These are phyloP conservation scores for Isochrysis galbana DNA, from an alignment of 78 protist genomes.

Conservation along the genomic window DNA sequence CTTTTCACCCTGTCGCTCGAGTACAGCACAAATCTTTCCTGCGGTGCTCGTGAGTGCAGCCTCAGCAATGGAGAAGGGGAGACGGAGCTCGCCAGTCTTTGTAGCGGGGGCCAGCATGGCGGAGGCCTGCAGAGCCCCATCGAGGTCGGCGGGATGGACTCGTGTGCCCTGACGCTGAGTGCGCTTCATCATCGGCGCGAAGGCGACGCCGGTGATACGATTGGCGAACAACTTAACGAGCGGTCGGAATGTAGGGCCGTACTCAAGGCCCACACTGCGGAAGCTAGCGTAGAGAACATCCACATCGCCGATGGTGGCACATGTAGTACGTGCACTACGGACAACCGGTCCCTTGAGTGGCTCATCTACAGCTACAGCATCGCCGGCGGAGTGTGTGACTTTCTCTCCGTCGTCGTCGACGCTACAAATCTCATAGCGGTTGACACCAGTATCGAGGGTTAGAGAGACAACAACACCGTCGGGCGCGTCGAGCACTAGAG, in stretches of 20 bases:
- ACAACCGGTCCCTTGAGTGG: background rate
- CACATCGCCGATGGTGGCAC: background rate
- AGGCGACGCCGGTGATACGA: background rate
- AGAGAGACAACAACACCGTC: background rate
- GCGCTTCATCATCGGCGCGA: background rate
- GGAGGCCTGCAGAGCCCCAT: background rate
- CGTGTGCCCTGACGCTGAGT: background rate
- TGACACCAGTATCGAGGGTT: background rate
- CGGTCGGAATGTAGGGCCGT: background rate
- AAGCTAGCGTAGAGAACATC: background rate
- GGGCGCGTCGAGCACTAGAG: background rate
- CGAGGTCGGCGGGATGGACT: background rate
- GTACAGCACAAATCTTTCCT: background rate
- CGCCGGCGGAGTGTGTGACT: background rate
- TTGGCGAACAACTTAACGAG: background rate
- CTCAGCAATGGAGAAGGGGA: background rate
- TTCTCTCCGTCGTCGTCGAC: background rate
- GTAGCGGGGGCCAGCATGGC: background rate
- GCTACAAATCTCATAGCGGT: background rate
- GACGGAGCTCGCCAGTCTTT: background rate
- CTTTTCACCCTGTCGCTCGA: background rate
- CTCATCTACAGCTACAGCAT: background rate
- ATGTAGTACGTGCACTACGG: background rate
- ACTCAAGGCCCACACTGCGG: background rate
- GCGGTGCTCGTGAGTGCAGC: background rate